Percentiles rank a stretch among this genome's conserved stretches.
These are phyloP conservation scores for Pichia ethanolica DNA, from an alignment of 805 yeast species.

Conservation along the genomic window DNA sequence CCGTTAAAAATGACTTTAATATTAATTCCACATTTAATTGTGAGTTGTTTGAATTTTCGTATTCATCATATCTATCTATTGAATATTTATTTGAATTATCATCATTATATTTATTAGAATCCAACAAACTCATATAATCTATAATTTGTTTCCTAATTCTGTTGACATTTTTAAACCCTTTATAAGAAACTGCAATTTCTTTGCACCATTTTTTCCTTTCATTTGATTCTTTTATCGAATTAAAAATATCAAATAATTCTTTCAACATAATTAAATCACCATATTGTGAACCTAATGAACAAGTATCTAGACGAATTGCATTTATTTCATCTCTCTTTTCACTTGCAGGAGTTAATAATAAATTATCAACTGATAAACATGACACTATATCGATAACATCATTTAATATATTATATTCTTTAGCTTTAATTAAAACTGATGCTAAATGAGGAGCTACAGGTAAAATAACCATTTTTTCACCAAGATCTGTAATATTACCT, in stretches of 20 bases:
- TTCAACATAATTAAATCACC: slow-evolving; percentile 84
- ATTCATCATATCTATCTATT: slow-evolving; percentile 23
- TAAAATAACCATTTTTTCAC: slow-evolving; percentile 78
- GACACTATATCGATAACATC: slow-evolving; percentile 85
- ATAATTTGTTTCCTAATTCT: slow-evolving; percentile 70
- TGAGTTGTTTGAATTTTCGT: slow-evolving; percentile 20
- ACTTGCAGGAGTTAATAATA: slow-evolving; percentile 69
- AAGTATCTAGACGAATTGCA: slow-evolving; percentile 59
- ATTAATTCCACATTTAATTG: slow-evolving; percentile 49
- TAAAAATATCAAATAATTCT: slow-evolving; percentile 60
- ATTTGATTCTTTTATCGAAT: slow-evolving; percentile 33
- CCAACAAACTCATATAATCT: slow-evolving; percentile 53
- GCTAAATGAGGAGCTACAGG: slow-evolving; percentile 92
- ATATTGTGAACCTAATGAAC: slow-evolving; percentile 60
- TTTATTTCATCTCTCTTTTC: slow-evolving; percentile 81
- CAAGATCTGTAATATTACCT: slow-evolving; percentile 73
- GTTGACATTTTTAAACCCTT: slow-evolving; percentile 72
- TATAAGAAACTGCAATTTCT: slow-evolving; percentile 63
- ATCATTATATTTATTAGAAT: slow-evolving; percentile 23
- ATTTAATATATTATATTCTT: slow-evolving; percentile 38
- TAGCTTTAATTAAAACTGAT: slow-evolving; percentile 72
- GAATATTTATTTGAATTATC: slow-evolving; percentile 6
- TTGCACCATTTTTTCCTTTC: slow-evolving; percentile 81
- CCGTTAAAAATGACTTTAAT: slow-evolving; percentile 72
- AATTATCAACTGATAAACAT: slow-evolving; percentile 87